Evolutionary conservation across 306 rosid genomes (phyloP).

Genomic region (peach (Prunus persica)): DNA sequence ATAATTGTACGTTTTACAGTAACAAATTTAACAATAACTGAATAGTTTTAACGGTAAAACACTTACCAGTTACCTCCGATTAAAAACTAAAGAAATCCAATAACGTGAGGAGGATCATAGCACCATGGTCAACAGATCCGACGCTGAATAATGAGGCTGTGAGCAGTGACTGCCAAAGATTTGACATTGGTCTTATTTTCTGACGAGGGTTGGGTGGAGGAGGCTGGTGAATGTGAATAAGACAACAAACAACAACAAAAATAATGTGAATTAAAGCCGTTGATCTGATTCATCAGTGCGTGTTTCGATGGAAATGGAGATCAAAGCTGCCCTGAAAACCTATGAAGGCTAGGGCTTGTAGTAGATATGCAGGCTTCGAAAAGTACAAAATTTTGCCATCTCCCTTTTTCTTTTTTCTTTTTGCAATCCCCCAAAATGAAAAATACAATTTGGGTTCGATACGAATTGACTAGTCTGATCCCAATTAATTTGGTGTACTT

Average conservation of each 20-base stretch:
- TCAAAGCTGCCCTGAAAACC: neutral
- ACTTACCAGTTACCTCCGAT: too few species aligned
- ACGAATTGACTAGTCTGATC: neutral
- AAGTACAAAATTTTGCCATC: neutral
- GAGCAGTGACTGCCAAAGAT: neutral
- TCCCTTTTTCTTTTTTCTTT: too few species aligned
- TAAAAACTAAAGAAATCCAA: too few species aligned
- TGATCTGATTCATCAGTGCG: slow-evolving; percentile 5
- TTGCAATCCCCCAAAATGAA: too few species aligned
- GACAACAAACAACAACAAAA: neutral
- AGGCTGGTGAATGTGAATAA: neutral
- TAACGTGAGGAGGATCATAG: neutral
- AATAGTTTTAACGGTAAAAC: too few species aligned
- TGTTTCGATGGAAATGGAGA: slow-evolving; percentile 8
- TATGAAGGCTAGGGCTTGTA: neutral
- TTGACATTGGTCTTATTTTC: neutral
- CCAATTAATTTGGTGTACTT: too few species aligned
- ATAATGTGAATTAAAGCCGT: neutral
- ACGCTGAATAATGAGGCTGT: neutral
- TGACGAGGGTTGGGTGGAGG: neutral
- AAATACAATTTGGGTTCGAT: too few species aligned
- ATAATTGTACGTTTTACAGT: neutral
- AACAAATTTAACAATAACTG: too few species aligned
- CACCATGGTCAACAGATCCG: neutral
- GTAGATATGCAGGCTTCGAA: neutral